These are phyloP conservation scores for Trichoderma aggressivum DNA, from an alignment of 2,329 filamentous ascomycete species.

Conservation along the genomic window DNA sequence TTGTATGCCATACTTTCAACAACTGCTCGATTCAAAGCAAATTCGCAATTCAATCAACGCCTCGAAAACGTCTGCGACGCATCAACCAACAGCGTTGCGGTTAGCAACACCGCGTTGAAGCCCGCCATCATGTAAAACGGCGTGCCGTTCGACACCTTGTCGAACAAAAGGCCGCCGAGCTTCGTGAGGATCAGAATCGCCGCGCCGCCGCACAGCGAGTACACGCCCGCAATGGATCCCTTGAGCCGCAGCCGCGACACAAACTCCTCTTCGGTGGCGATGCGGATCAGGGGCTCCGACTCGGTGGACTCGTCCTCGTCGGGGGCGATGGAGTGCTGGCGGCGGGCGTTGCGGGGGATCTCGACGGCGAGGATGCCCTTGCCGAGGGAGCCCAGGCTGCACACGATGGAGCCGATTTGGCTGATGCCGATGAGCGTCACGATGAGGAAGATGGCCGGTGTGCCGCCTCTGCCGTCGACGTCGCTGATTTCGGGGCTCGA, in stretches of 20 bases:
- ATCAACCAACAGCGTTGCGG: slow-evolving; percentile 52
- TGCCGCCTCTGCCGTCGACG: slow-evolving; percentile 63
- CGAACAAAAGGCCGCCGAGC: slow-evolving; percentile 81
- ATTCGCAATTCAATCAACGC: not conserved
- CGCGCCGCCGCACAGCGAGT: slow-evolving; percentile 83
- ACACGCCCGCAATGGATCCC: slow-evolving; percentile 91
- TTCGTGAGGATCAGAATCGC: slow-evolving; percentile 92
- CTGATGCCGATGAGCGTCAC: slow-evolving; percentile 82
- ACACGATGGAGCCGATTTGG: slow-evolving; percentile 95
- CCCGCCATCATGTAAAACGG: slow-evolving; percentile 93
- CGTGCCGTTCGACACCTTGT: slow-evolving; percentile 66
- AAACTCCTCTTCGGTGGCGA: slow-evolving; percentile 30
- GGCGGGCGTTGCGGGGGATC: slow-evolving; percentile 28
- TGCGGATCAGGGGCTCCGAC: slow-evolving; percentile 39
- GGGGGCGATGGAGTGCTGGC: slow-evolving; percentile 30
- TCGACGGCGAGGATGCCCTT: slow-evolving; percentile 67
- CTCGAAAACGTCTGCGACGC: slow-evolving; percentile 39
- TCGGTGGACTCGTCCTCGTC: slow-evolving; percentile 42
- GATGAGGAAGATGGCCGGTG: slow-evolving; percentile 66
- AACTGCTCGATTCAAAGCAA: not conserved
- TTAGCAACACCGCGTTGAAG: slow-evolving; percentile 74
- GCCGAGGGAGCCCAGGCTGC: slow-evolving; percentile 84
- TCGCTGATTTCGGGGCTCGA: slow-evolving; percentile 70
- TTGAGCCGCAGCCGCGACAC: slow-evolving; percentile 64
- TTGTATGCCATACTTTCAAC: not conserved